Conservation (phyloP, 768 basidiomycete genomes). For the Calocybe gangraenosa region DNA sequence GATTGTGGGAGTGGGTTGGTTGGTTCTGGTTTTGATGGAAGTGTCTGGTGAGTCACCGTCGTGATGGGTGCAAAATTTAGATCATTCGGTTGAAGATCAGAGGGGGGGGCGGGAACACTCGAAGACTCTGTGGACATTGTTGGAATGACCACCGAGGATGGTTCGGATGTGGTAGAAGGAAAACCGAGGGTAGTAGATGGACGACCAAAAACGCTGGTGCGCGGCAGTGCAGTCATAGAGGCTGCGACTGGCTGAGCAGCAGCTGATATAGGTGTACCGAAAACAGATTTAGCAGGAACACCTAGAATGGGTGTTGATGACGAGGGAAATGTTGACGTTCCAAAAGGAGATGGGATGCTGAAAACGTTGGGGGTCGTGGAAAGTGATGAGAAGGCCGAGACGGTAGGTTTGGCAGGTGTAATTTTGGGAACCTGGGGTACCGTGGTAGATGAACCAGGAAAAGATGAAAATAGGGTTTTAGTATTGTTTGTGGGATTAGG, state of each 20-base stretch:
- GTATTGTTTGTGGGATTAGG: slow-evolving; percentile 9
- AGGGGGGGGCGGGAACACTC: not conserved
- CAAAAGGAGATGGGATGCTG: slow-evolving; percentile 31
- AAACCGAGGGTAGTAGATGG: slow-evolving; percentile 1
- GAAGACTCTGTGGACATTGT: not conserved
- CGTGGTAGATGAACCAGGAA: slow-evolving; percentile 7
- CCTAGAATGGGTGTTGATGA: slow-evolving; percentile 15
- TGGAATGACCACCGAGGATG: not conserved
- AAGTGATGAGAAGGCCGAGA: slow-evolving; percentile 37
- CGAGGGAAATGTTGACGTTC: slow-evolving; percentile 17
- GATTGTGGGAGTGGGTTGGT: too few species aligned
- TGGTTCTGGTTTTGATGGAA: too few species aligned
- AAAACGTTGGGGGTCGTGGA: slow-evolving; percentile 36
- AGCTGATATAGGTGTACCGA: slow-evolving; percentile 15
- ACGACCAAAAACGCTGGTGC: slow-evolving; percentile 2
- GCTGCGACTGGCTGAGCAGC: slow-evolving; percentile 3
- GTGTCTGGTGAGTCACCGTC: slow-evolving; percentile 2
- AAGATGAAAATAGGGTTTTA: slow-evolving; percentile 1
- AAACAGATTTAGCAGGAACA: slow-evolving; percentile 14
- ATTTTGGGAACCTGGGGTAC: too few species aligned
- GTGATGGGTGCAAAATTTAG: not conserved
- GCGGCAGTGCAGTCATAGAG: not conserved
- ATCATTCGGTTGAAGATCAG: not conserved
- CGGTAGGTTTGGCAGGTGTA: slow-evolving; percentile 2
- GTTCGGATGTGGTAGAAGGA: not conserved